Conservation (phyloP, 2,329 filamentous ascomycete genomes). For the Phialemonium atrogriseum region DNA sequence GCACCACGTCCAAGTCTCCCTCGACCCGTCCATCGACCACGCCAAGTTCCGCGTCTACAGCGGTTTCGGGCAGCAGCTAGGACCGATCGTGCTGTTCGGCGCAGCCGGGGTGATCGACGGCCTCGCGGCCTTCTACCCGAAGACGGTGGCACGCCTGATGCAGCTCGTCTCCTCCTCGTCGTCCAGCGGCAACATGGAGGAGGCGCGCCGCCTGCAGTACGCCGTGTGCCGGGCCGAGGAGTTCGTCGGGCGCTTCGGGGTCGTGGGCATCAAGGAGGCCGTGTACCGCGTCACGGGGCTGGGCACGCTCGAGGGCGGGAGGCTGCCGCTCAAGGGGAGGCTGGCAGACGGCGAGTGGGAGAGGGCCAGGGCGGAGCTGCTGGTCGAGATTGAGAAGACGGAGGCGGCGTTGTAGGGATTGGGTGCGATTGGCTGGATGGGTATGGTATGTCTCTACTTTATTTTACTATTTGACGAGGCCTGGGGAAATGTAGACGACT, state of each 20-base stretch:
- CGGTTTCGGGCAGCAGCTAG: conserved; percentile 58
- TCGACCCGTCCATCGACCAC: conserved; percentile 53
- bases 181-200: conserved; percentile 24
- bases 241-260: conserved; percentile 51
- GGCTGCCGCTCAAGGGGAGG: conserved; percentile 49
- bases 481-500: no score
- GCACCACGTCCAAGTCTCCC: conserved; percentile 53
- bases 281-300: conserved; percentile 47
- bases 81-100: conserved; percentile 54
- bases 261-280: conserved; percentile 57
- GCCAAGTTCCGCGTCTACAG: conserved; percentile 54
- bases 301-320: conserved; percentile 48
- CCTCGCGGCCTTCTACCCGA: conserved; percentile 56
- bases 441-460: no score
- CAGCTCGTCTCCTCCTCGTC: conserved; percentile 29
- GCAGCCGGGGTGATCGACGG: conserved; percentile 60
- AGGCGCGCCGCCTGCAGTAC: conserved; percentile 52
- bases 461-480: no score
- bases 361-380: conserved; percentile 28
- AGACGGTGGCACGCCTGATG: conserved; percentile 50
- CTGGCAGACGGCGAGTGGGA: conserved; percentile 49
- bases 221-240: conserved; percentile 53
- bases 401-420: conserved; percentile 13
- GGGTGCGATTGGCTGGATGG: no score
- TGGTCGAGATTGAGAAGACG: conserved; percentile 21